A percentile compares a stretch with the other conserved stretches of the same genome.
Evolutionary conservation across 2,329 filamentous ascomycete species (phyloP).

Genomic region (Fusarium neocosmosporiellum): DNA sequence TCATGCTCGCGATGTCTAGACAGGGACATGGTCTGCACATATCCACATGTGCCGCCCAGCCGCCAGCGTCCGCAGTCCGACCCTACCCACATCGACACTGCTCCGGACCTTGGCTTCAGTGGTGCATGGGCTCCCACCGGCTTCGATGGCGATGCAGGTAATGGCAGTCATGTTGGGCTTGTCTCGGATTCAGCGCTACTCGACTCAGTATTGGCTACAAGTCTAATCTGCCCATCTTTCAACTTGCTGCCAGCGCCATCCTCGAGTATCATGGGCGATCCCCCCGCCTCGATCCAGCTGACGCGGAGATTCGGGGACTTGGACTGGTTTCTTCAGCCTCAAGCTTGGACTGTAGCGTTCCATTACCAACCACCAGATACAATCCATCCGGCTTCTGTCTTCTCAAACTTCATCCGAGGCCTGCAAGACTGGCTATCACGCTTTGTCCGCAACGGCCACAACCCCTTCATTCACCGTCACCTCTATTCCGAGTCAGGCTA

Average conservation of each 20-base stretch:
- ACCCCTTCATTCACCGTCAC: background rate
- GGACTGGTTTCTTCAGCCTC: background rate
- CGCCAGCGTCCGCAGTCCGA: background rate
- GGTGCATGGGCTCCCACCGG: background rate
- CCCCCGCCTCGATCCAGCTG: background rate
- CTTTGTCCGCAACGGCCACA: slow-evolving; percentile 3
- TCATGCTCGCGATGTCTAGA: background rate
- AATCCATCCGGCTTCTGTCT: background rate
- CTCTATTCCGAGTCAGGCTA: background rate
- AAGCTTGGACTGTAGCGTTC: background rate
- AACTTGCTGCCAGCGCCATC: background rate
- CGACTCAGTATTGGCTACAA: background rate
- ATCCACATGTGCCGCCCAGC: background rate
- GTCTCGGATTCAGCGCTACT: background rate
- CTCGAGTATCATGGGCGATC: background rate
- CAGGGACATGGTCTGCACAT: background rate
- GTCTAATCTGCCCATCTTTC: background rate
- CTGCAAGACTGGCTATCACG: background rate
- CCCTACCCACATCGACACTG: background rate
- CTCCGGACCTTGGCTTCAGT: background rate
- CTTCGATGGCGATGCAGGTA: background rate
- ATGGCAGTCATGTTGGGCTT: background rate
- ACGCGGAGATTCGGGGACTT: background rate
- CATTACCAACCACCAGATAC: background rate
- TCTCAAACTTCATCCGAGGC: slow-evolving; percentile 2